Evolutionary conservation across 306 rosid genomes (phyloP).

Genomic region (Vigna reflexopilosa): DNA sequence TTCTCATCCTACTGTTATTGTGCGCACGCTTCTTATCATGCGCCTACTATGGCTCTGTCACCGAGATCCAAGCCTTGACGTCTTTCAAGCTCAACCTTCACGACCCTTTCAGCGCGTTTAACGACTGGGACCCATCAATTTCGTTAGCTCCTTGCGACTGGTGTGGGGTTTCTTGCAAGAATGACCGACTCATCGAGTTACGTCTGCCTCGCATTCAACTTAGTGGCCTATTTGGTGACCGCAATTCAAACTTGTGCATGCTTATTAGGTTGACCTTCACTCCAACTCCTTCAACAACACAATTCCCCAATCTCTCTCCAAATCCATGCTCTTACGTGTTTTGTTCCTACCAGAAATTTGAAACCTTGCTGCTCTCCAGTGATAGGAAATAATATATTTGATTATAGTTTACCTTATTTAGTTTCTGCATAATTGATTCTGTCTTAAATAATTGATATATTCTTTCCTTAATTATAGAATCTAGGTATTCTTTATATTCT

Average conservation of each 20-base stretch:
- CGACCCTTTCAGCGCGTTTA: slow-evolving; percentile 16
- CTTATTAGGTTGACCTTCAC: slow-evolving; percentile 9
- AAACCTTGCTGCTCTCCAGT: slow-evolving; percentile 16
- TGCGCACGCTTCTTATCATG: slow-evolving; percentile 5
- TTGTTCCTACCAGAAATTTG: neutral
- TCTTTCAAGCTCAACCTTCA: slow-evolving; percentile 18
- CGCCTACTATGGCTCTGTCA: neutral
- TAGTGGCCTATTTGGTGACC: slow-evolving; percentile 19
- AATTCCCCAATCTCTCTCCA: slow-evolving; percentile 5
- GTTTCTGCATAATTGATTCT: too few species aligned
- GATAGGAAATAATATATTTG: too few species aligned
- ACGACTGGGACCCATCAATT: slow-evolving; percentile 14
- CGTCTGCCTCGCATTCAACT: slow-evolving; percentile 15
- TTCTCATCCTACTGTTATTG: neutral
- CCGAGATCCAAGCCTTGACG: slow-evolving; percentile 20
- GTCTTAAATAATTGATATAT: too few species aligned
- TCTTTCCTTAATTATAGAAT: too few species aligned
- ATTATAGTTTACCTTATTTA: too few species aligned
- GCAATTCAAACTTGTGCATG: slow-evolving; percentile 13
- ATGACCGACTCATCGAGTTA: slow-evolving; percentile 10
- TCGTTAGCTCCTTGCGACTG: slow-evolving; percentile 23
- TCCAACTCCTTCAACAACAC: slow-evolving; percentile 20
- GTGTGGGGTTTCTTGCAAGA: slow-evolving; percentile 13
- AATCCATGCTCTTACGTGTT: slow-evolving; percentile 17
- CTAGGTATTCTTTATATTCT: too few species aligned